Evolutionary conservation across 179 eudicot species (phyloP), one percentile per base, ranked within the genome.

Genomic region (Beta corolliflora): DNA sequence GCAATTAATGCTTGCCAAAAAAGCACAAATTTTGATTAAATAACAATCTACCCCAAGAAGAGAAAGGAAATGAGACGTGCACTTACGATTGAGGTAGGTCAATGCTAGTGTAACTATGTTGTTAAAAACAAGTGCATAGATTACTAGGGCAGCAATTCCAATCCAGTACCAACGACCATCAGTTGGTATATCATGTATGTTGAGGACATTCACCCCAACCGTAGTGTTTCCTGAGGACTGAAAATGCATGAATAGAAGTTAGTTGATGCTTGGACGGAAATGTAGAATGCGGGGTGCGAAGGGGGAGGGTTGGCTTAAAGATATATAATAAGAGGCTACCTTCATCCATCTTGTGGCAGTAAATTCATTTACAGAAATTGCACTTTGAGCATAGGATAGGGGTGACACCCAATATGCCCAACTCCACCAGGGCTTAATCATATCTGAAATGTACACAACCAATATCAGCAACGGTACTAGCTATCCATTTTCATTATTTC

Each of bases 91-190:
- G 36, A 96, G 92, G 78, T 83, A 90, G 19, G 92, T 74, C 88
- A 96, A 81, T 54, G 92, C 93, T 72, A 89, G 2, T 77, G 93
- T 94, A 55, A 91, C 93, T 8, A 89, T 46, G 64, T 79, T 81
- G 79, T 92, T 96, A 92, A 94, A 96, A 72, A 94, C 54, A 72
- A 92, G 11, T 54, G 88, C 83, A 77, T 90, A 96, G 19, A 85
- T 82, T 61, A 90, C 73, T 80, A 96, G 68, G 74, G 79, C 92
- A 77, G 92, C 88, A 84, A 91, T 87, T 82, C 97, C 99, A 53
- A 91, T 76, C 99, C 99, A 92, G 76, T 89, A 94, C 98, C 96
- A 94, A 81, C 85, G 44, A 23, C 45, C 77, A 77, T 84, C 90
- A 65, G 76, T 85, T 50, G 96, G 93, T 71, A 94, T 81, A 87